These are phyloP conservation scores for Aspergillus sclerotiicarbonarius DNA, from an alignment of 495 filamentous ascomycete genomes.

Conservation along the genomic window DNA sequence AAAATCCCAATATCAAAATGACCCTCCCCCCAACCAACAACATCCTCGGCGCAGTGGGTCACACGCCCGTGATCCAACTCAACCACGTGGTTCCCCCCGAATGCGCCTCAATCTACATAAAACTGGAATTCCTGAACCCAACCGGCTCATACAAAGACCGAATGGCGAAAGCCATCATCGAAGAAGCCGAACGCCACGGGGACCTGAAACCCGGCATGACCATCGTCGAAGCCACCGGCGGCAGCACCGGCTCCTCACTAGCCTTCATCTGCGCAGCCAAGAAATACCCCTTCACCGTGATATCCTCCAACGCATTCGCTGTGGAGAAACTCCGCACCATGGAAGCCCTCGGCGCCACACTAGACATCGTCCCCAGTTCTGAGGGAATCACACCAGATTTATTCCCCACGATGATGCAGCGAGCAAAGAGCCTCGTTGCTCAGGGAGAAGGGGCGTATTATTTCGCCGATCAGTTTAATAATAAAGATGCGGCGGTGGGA, in stretches of 20 bases:
- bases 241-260: conserved; percentile 16
- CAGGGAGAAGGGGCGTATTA: background rate
- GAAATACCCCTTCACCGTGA: conserved; percentile 11
- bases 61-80: conserved; percentile 12
- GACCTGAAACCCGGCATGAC: conserved; percentile 17
- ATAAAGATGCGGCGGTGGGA: conserved; percentile 8
- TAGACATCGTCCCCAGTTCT: conserved; percentile 14
- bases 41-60: background rate
- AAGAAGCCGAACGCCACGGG: conserved; percentile 16
- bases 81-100: conserved; percentile 6
- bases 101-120: conserved; percentile 13
- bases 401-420: conserved; percentile 8
- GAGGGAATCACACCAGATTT: conserved; percentile 10
- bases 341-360: conserved; percentile 10
- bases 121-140: conserved; percentile 17
- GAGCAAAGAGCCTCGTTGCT: conserved; percentile 6
- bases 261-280: conserved; percentile 18
- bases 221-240: conserved; percentile 19
- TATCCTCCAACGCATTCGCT: conserved; percentile 17
- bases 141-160: conserved; percentile 21
- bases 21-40: too few species aligned
- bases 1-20: too few species aligned
- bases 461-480: conserved; percentile 13
- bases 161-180: conserved; percentile 20
- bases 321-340: conserved; percentile 17